Evolutionary conservation across 345 rosid species (phyloP).

Genomic region (Atalantia buxifolia): DNA sequence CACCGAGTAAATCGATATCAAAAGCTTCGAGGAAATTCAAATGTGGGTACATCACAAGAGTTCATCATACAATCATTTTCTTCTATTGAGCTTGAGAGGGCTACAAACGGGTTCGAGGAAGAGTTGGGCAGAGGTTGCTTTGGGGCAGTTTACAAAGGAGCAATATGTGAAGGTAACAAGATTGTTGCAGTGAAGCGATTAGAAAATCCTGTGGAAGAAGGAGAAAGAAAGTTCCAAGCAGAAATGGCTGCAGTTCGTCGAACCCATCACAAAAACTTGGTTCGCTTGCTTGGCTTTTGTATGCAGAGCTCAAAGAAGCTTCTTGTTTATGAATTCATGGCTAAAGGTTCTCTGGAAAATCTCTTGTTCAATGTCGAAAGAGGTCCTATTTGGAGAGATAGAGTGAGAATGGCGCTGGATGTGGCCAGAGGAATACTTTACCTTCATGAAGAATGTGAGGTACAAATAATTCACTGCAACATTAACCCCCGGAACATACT

Average conservation of each 20-base stretch:
- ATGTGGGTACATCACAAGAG: not conserved
- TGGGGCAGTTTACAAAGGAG: slow-evolving; percentile 33
- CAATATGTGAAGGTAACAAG: not conserved
- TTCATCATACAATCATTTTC: slow-evolving; percentile 15
- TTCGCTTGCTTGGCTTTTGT: slow-evolving; percentile 30
- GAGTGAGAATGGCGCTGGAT: slow-evolving; percentile 11
- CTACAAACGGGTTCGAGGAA: slow-evolving; percentile 20
- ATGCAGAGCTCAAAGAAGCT: slow-evolving; percentile 15
- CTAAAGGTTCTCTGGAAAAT: slow-evolving; percentile 16
- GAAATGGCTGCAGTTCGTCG: slow-evolving; percentile 24
- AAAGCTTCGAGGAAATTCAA: not conserved
- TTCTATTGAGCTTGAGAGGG: slow-evolving; percentile 11
- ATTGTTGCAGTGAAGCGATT: slow-evolving; percentile 19
- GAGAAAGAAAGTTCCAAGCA: slow-evolving; percentile 17
- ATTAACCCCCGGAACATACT: slow-evolving; percentile 21
- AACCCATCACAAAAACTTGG: slow-evolving; percentile 32
- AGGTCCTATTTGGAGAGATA: slow-evolving; percentile 14
- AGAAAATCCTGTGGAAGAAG: slow-evolving; percentile 13
- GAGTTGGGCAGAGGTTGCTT: slow-evolving; percentile 6
- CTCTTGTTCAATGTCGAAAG: not conserved
- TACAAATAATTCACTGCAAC: slow-evolving; percentile 24
- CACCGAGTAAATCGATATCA: not conserved
- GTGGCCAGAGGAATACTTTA: slow-evolving; percentile 4
- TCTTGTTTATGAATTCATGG: slow-evolving; percentile 28
- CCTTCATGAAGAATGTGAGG: slow-evolving; percentile 21